Evolutionary conservation across 2,329 filamentous ascomycete genomes (phyloP).

Genomic region (Ophidiomyces ophidiicola): DNA sequence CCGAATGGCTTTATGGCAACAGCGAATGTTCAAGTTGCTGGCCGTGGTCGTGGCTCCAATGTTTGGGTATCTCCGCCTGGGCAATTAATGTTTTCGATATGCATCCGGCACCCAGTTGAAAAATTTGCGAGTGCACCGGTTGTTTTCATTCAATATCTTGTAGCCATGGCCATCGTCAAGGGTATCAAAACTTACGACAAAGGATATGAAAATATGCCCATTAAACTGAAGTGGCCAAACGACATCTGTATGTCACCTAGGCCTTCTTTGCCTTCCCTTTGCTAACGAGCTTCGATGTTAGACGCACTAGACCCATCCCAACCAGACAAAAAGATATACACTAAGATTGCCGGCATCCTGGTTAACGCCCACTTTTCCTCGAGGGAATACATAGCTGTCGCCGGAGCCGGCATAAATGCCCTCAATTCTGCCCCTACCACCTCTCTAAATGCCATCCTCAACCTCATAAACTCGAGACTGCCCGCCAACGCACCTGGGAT

Average conservation of each 20-base stretch:
- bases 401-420: constrained; percentile 78
- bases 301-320: constrained; percentile 55
- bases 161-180: constrained; percentile 73
- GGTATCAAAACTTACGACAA: constrained; percentile 68
- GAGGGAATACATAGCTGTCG: constrained; percentile 68
- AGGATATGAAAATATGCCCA: constrained; percentile 61
- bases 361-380: constrained; percentile 74
- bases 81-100: constrained; percentile 72
- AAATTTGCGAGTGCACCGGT: constrained; percentile 63
- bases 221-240: constrained; percentile 96
- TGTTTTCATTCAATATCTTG: constrained; percentile 87
- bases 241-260: constrained; percentile 55
- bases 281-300: constrained; percentile 20
- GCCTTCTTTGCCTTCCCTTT: neutral
- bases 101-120: constrained; percentile 69
- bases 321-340: constrained; percentile 44
- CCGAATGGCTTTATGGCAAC: constrained; percentile 78
- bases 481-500: constrained; percentile 28
- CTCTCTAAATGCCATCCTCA: constrained; percentile 62
- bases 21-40: constrained; percentile 78
- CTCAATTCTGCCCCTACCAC: constrained; percentile 77
- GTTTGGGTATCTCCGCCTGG: constrained; percentile 90
- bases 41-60: constrained; percentile 76
- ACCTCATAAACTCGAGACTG: constrained; percentile 29
- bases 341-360: constrained; percentile 88